These are phyloP conservation scores for Penicillium lividum DNA, from an alignment of 495 filamentous ascomycete genomes.

Conservation along the genomic window DNA sequence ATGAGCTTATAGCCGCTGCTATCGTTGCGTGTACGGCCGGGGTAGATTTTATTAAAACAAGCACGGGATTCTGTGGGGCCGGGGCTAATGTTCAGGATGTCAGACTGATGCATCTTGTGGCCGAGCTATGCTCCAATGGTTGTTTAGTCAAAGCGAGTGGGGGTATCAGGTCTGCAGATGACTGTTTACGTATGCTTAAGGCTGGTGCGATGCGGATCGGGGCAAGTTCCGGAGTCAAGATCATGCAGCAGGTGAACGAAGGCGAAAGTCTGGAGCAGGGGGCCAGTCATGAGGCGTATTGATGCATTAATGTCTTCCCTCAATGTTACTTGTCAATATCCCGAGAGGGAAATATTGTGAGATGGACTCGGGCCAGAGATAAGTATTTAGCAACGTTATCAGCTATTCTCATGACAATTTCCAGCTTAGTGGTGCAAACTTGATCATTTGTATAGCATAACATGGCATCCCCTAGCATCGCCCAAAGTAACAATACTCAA, in stretches of 20 bases:
- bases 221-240: conserved; percentile 58
- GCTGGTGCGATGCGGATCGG: conserved; percentile 68
- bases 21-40: conserved; percentile 59
- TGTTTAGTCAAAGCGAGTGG: conserved; percentile 68
- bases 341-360: background rate
- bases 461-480: no score
- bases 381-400: background rate
- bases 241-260: conserved; percentile 51
- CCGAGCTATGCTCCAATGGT: conserved; percentile 34
- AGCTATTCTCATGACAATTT: no score
- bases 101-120: conserved; percentile 54
- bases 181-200: conserved; percentile 58
- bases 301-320: background rate
- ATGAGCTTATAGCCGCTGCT: conserved; percentile 61
- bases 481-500: no score
- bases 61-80: conserved; percentile 64
- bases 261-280: conserved; percentile 26
- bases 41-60: conserved; percentile 70
- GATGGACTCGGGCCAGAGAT: background rate
- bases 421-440: no score
- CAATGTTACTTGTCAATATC: background rate
- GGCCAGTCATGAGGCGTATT: conserved; percentile 20
- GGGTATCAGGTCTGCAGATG: conserved; percentile 56
- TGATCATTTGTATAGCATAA: no score
- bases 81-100: conserved; percentile 60